Base-by-base conservation (phyloP, 2,329 filamentous ascomycete genomes). In the Geosmithia putterillii region DNA sequence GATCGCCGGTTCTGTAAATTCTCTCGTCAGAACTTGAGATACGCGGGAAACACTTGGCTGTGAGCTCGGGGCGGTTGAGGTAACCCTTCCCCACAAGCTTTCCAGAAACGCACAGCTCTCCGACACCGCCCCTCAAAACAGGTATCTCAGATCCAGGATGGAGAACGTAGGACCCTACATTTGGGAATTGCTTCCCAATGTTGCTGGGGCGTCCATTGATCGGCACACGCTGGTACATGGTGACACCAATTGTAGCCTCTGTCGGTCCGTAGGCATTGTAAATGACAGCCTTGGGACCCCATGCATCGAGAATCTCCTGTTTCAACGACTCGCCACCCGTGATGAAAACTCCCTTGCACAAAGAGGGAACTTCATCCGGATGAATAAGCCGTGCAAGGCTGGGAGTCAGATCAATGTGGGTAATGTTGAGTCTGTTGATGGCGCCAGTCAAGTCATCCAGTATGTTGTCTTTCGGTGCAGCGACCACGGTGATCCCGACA, bases 261-360 rank as follows among this genome's bases (percentile, higher is more conserved):
- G 89, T 95, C 1, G 89, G 90, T 0, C 89, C 89, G 50, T 95
- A 87, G 3, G 87, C 88, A 53, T 95, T 95, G 66, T 94, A 90
- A 14, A 96, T 88, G 38, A 88, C 86, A 2, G 72, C 72, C 45
- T 81, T 73, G 1, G 81, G 72, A 0, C 89, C 89, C 89, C 90
- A 95, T 0, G 70, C 74, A 52, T 94, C 83, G 2, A 95, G 67
- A 40, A 95, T 94, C 48, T 95, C 89, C 54, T 92, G 86, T 52
- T 86, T 89, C 17, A 95, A 66, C 42, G 85, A 79, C 57, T 95
- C 89, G 2, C 89, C 89, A 7, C 90, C 89, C 0, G 89, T 95
- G 50, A 95, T 95, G 57, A 95, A 95, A 0, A 95, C 84, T 3
- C 90, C 88, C 40, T 73, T 74, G 50, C 83, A 86, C 1, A 95